These are phyloP conservation scores for Aspergillus bombycis DNA, from an alignment of 2,329 filamentous ascomycete genomes.

Conservation along the genomic window DNA sequence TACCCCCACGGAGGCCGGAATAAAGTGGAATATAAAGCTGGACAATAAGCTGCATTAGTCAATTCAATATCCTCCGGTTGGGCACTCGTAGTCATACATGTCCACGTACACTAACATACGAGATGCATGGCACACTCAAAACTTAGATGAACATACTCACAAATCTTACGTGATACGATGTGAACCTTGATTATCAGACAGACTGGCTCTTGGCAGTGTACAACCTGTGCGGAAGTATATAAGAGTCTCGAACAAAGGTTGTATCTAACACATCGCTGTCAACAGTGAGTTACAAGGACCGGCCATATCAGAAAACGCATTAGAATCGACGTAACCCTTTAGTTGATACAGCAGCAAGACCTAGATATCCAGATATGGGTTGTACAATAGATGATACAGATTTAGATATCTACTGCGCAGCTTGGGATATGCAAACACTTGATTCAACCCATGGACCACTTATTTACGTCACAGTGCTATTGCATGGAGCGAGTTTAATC, in stretches of 20 bases:
- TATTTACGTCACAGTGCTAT: not conserved
- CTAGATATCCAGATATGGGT: not conserved
- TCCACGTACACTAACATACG: not conserved
- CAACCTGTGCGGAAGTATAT: not conserved
- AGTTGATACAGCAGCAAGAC: not conserved
- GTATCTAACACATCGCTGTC: not conserved
- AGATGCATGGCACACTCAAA: not conserved
- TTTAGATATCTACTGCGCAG: not conserved
- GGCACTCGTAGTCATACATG: not conserved
- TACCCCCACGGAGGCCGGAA: not conserved
- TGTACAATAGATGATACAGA: not conserved
- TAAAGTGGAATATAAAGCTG: not conserved
- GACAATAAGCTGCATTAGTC: not conserved
- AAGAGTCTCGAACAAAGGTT: not conserved
- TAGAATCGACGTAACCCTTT: not conserved
- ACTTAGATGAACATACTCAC: not conserved
- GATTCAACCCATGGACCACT: not conserved
- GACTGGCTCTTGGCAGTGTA: not conserved
- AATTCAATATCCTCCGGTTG: not conserved
- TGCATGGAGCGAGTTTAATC: not conserved
- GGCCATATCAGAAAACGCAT: too few species aligned
- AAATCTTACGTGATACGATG: not conserved
- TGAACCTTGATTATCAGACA: rapidly evolving
- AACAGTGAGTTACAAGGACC: too few species aligned
- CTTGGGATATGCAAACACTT: not conserved